Base-by-base conservation (phyloP, 192 early-diverging fungal genomes). In the Endogone sp. region DNA sequence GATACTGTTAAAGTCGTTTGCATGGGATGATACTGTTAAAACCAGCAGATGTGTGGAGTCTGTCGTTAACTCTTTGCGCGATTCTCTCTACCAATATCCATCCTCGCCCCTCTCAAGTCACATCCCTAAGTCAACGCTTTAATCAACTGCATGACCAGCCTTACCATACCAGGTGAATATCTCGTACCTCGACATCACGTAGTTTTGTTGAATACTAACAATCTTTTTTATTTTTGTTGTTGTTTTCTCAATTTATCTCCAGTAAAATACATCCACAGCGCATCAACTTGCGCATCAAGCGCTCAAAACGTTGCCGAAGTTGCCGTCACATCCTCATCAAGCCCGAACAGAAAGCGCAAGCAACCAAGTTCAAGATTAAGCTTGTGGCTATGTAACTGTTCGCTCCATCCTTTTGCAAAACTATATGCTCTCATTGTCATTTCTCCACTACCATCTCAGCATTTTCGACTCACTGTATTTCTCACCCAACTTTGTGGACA, bases 281-380 rank as follows among this genome's bases (percentile, higher is more conserved):
- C 16, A 87, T 96, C 49, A 90, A 91, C 58, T 83, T 98, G 31
- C 86, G 92, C 31, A 94, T 92, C 67, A 95, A 95, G 75, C 87
- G 89, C 26, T 81, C 91, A 0, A 93, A 95, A 37, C 86, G 93
- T 30, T 98, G 96, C 74, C 86, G 93, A 37, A 72, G 81, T 3
- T 98, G 96, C 82, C 88, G 92, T 37, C 90, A 95, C 72, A 90
- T 96, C 54, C 79, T 98, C 23, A 89, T 94, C 65, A 96, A 96
- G 72, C 95, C 96, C 0, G 94, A 96, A 66, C 89, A 90, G 73
- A 96, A 95, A 71, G 93, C 94, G 1, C 93, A 95, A 66, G 82
- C 86, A 4, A 92, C 90, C 2, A 80, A 88, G 62, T 97, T 95
- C 84, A 93, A 91, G 72, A 94, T 97, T 78, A 92, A 94, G 73